Evolutionary conservation across 2,329 filamentous ascomycete species (phyloP).

Genomic region (Scedosporium boydii): DNA sequence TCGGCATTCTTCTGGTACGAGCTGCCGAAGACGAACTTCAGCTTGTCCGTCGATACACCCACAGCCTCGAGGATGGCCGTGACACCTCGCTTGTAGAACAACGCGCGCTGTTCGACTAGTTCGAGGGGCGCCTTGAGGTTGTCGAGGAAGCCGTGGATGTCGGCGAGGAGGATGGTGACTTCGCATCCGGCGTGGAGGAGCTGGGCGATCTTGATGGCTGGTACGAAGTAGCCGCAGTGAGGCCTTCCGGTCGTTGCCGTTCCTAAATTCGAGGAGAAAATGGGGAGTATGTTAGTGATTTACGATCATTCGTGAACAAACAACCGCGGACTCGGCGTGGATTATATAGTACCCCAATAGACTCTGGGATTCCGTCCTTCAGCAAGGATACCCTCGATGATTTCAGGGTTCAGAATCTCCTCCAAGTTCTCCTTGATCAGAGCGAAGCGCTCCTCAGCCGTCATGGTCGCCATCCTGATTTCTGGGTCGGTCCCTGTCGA

Average conservation of each 20-base stretch:
- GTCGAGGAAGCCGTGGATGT: conserved; percentile 70
- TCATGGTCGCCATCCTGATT: conserved; percentile 20
- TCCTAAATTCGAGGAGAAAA: conserved; percentile 27
- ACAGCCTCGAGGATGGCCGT: conserved; percentile 66
- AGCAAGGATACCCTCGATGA: conserved; percentile 64
- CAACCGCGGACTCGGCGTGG: background rate
- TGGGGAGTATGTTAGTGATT: background rate
- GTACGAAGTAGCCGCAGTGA: conserved; percentile 83
- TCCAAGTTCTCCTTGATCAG: conserved; percentile 74
- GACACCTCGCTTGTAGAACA: conserved; percentile 76
- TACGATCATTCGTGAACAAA: background rate
- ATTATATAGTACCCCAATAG: conserved; percentile 60
- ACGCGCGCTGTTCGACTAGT: conserved; percentile 68
- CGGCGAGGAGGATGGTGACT: conserved; percentile 67
- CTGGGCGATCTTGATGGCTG: conserved; percentile 82
- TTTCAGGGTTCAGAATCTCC: conserved; percentile 76
- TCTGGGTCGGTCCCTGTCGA: background rate
- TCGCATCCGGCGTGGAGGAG: conserved; percentile 77
- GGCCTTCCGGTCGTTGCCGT: conserved; percentile 80
- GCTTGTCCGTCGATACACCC: conserved; percentile 66
- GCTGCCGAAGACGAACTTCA: conserved; percentile 77
- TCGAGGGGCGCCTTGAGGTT: conserved; percentile 83
- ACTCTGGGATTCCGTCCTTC: conserved; percentile 64
- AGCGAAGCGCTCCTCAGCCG: conserved; percentile 52
- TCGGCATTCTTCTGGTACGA: conserved; percentile 64